Evolutionary conservation across 179 eudicot genomes (phyloP).

Genomic region (Silene noctiflora): DNA sequence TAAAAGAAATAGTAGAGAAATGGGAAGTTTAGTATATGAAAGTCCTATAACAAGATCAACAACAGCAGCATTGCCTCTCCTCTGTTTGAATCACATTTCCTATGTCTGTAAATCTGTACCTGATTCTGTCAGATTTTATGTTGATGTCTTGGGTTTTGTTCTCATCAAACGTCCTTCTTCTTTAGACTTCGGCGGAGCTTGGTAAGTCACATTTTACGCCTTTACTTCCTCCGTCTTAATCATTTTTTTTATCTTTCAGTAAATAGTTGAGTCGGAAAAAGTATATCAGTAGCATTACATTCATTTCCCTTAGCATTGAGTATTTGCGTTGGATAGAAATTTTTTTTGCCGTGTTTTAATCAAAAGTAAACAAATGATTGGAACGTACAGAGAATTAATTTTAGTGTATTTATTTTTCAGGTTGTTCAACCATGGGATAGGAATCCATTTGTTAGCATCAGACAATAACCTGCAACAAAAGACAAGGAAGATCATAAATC

Average conservation of each 20-base stretch:
- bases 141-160: slow-evolving; percentile 49
- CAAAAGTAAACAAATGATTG: too few relatives aligned
- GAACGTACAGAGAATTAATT: too few relatives aligned
- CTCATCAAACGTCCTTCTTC: slow-evolving; percentile 63
- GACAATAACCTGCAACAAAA: slow-evolving; percentile 17
- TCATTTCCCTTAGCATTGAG: too few relatives aligned
- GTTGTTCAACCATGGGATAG: slow-evolving; percentile 65
- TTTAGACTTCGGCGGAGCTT: slow-evolving; percentile 61
- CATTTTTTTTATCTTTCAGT: too few relatives aligned
- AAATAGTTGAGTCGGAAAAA: too few relatives aligned
- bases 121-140: slow-evolving; percentile 45
- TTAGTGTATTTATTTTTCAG: slow-evolving; percentile 25
- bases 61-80: slow-evolving; percentile 32
- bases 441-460: slow-evolving; percentile 50
- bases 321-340: too few relatives aligned
- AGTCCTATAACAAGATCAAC: background rate
- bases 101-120: slow-evolving; percentile 44
- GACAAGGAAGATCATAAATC: slow-evolving; percentile 35
- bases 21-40: background rate
- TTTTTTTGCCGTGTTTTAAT: too few relatives aligned
- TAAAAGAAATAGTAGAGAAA: too few relatives aligned
- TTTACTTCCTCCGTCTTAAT: too few relatives aligned
- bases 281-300: too few relatives aligned
- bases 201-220: slow-evolving; percentile 28
- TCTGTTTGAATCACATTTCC: slow-evolving; percentile 52